phyloP scores from a whole-genome alignment of 495 filamentous ascomycete species.

The Hyaloscypha bicolor region DNA sequence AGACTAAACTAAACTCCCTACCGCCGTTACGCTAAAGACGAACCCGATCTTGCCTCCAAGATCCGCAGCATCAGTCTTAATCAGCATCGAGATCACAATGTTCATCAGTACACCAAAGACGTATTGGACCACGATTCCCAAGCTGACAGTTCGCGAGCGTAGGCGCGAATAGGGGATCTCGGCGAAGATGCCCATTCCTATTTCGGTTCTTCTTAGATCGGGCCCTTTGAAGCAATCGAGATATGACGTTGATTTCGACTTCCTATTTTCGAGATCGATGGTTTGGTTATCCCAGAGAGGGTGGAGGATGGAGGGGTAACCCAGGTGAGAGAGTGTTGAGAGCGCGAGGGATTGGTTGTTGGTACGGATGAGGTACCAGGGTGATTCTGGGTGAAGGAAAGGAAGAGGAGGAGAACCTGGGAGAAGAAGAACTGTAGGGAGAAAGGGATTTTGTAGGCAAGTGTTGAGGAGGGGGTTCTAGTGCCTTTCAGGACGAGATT shows the following conservation, averaged over 20 bases:
- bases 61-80: conserved; percentile 65
- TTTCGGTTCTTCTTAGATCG: conserved; percentile 68
- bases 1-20: conserved; percentile 49
- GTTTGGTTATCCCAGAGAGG: conserved; percentile 9
- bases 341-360: conserved; percentile 12
- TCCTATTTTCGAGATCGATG: conserved; percentile 9
- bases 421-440: conserved; percentile 74
- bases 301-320: conserved; percentile 1
- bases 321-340: conserved; percentile 2
- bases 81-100: conserved; percentile 65
- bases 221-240: conserved; percentile 68
- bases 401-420: conserved; percentile 65
- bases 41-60: conserved; percentile 67
- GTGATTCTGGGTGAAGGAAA: conserved; percentile 73
- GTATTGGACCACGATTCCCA: conserved; percentile 63
- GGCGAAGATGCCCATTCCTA: conserved; percentile 72
- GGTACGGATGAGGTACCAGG: conserved; percentile 72
- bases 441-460: conserved; percentile 52
- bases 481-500: conserved; percentile 19
- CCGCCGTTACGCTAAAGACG: conserved; percentile 61
- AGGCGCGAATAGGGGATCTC: conserved; percentile 42
- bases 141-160: conserved; percentile 62
- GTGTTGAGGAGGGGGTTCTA: conserved; percentile 48
- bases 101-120: conserved; percentile 61
- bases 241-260: conserved; percentile 41